Evolutionary conservation across 2,329 filamentous ascomycete species (phyloP).

Genomic region (Ceratocystis eucalypticola): DNA sequence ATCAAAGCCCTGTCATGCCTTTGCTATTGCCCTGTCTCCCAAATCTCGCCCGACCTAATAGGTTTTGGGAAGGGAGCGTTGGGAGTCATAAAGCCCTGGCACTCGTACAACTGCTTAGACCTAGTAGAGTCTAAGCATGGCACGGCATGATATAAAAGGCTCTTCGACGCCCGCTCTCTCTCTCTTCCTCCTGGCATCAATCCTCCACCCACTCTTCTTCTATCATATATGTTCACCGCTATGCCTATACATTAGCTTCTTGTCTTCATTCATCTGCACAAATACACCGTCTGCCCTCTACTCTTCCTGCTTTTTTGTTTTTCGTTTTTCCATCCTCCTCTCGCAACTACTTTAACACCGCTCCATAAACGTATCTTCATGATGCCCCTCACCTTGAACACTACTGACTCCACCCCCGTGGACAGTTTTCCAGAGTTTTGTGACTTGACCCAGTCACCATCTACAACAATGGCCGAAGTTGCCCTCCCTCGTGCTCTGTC

Average conservation of each 20-base stretch:
- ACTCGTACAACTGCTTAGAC: constrained; percentile 3
- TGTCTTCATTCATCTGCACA: background rate
- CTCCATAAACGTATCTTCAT: constrained; percentile 23
- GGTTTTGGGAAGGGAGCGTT: background rate
- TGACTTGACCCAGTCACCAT: constrained; percentile 28
- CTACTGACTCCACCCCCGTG: constrained; percentile 28
- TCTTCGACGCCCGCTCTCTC: background rate
- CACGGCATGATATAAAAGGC: constrained; percentile 15
- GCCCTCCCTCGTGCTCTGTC: constrained; percentile 14
- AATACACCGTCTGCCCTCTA: background rate
- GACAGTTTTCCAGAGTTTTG: constrained; percentile 36
- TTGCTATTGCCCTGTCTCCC: background rate
- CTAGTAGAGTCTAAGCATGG: background rate
- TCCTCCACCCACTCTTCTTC: background rate
- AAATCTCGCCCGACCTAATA: background rate
- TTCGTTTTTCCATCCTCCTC: background rate
- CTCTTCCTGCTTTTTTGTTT: background rate
- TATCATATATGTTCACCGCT: background rate
- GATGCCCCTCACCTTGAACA: constrained; percentile 29
- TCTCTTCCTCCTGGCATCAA: background rate
- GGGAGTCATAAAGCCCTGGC: background rate
- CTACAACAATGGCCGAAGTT: constrained; percentile 19
- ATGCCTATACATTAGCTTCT: background rate
- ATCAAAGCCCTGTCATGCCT: constrained; percentile 1
- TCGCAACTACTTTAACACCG: background rate